Evolutionary conservation across 768 basidiomycete species (phyloP).

Genomic region (Phlebiopsis gigantea): DNA sequence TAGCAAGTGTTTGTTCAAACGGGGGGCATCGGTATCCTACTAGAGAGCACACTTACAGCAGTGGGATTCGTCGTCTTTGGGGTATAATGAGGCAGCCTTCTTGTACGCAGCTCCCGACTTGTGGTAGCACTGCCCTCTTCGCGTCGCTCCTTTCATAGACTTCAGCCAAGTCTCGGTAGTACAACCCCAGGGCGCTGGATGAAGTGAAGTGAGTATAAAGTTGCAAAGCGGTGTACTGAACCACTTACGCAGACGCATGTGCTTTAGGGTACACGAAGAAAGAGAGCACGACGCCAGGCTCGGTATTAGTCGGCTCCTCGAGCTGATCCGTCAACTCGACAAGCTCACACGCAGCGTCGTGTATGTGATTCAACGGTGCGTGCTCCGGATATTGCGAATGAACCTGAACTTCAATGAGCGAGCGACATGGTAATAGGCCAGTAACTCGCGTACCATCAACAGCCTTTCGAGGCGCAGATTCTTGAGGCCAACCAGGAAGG

Average conservation of each 20-base stretch:
- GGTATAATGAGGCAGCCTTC: neutral
- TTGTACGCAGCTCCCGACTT: slow-evolving; percentile 2
- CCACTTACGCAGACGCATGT: no score
- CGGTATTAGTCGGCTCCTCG: neutral
- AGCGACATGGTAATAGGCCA: neutral
- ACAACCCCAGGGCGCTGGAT: neutral
- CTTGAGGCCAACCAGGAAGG: slow-evolving; percentile 39
- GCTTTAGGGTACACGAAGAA: slow-evolving; percentile 14
- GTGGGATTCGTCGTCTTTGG: slow-evolving; percentile 13
- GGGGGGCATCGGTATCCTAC: no score
- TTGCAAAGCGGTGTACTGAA: no score
- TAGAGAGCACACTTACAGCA: neutral
- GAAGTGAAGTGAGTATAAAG: no score
- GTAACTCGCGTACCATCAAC: slow-evolving; percentile 21
- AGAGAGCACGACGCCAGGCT: slow-evolving; percentile 7
- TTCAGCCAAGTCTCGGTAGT: neutral
- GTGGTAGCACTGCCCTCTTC: slow-evolving; percentile 13
- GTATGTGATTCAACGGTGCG: neutral
- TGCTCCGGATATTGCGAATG: neutral
- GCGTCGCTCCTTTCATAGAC: neutral
- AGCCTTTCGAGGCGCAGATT: slow-evolving; percentile 29
- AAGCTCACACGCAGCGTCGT: neutral
- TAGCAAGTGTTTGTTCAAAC: no score
- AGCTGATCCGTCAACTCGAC: neutral
- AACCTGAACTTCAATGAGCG: neutral